Evolutionary conservation across 352 stramenopile species (phyloP), one percentile per base, ranked within the genome.

Genomic region (Blastocystis hominis): DNA sequence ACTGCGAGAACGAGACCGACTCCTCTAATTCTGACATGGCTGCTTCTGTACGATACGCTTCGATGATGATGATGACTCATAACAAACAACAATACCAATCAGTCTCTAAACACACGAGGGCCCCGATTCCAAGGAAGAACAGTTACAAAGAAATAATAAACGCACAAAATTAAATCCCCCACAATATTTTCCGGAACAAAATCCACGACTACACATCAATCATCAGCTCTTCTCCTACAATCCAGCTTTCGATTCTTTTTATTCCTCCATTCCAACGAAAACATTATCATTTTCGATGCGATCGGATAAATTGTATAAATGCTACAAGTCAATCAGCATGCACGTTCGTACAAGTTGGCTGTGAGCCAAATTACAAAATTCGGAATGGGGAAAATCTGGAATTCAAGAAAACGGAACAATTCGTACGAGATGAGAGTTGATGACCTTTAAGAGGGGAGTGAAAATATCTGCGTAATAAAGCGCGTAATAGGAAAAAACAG

Each of bases 111-210:
- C 24, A 84, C 72, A 53, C 53, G 47, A 10, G 72, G 72, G 17
- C 72, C 72, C 72, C 72, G 68, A n/a, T 84, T 84, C 47, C 34
- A 68, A 9, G 72, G 72, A 0, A 84, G 36, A n/a, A 84, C 36
- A 3, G 72, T 69, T 30, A 53, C 72, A 47, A 84, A 64, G 72
- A 84, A 84, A 34, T 84, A 84, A 44, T 84, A 84, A 2, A 84
- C 44, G 34, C 44, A 66, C 20, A 84, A 34, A 34, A 47, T 68
- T 5, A 84, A 3, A 50, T 84, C 72, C 9, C 72, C 72, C 9
- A 84, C 30, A 61, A 84, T 44, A 10, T 53, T 53, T 30, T 84
- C 30, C 40, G 72, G 72, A 1, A 53, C 68, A 53, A 53, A 84
- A 66, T 84, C 72, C 13, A 84, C 72, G 20, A 84, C 72, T 84